A percentile compares a stretch with the other conserved stretches of the same genome.
Evolutionary conservation across 2,329 filamentous ascomycete genomes (phyloP).

Genomic region (Botryosphaeria dothidea): DNA sequence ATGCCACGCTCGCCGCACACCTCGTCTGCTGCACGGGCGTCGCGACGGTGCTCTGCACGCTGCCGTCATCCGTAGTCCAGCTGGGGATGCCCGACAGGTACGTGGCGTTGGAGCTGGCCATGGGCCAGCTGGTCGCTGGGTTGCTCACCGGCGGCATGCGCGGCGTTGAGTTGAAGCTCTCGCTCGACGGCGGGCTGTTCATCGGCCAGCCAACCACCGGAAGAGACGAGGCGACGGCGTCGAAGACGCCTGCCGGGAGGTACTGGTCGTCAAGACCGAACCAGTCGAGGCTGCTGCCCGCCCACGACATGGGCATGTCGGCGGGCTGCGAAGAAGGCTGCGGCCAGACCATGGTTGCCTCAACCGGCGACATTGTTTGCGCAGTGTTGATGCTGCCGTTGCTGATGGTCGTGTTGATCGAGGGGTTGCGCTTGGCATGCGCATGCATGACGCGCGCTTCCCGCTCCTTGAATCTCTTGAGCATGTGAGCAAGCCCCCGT

Average conservation of each 20-base stretch:
- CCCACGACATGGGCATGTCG: conserved; percentile 16
- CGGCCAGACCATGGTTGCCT: conserved; percentile 13
- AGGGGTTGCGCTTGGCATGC: conserved; percentile 16
- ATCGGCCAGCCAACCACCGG: conserved; percentile 17
- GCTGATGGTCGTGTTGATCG: conserved; percentile 15
- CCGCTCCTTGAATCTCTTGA: conserved; percentile 24
- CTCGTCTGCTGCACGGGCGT: conserved; percentile 9
- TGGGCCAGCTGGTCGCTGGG: conserved; percentile 12
- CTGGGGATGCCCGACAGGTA: conserved; percentile 15
- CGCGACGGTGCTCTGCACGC: conserved; percentile 7
- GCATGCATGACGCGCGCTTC: conserved; percentile 16
- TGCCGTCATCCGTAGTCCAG: conserved; percentile 13
- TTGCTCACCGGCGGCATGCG: conserved; percentile 16
- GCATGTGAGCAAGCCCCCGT: conserved; percentile 38
- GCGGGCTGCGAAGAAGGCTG: neutral
- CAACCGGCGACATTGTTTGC: neutral
- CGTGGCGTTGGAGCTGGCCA: conserved; percentile 11
- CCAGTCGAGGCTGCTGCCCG: conserved; percentile 18
- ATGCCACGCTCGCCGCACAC: conserved; percentile 3
- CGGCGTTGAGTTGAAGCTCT: conserved; percentile 17
- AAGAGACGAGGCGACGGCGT: conserved; percentile 14
- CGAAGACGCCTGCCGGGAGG: conserved; percentile 17
- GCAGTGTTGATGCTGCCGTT: conserved; percentile 6
- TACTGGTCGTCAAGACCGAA: conserved; percentile 18
- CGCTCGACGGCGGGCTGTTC: conserved; percentile 19